phyloP scores from a whole-genome alignment of 306 rosid genomes.

The Ceratonia siliqua region DNA sequence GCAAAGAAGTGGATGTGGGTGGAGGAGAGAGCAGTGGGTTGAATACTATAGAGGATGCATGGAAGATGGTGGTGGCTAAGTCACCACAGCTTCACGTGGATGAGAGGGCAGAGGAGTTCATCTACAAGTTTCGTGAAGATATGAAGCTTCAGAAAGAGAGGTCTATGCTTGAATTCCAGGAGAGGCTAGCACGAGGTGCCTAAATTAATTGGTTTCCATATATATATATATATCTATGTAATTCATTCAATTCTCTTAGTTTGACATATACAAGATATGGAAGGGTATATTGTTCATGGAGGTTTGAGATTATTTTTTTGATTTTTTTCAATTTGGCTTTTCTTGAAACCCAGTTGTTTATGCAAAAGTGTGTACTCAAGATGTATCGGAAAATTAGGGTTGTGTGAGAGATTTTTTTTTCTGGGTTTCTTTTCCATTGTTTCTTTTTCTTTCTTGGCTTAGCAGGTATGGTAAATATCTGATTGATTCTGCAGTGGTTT shows the following conservation, averaged over 20 bases:
- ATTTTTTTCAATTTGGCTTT: background rate
- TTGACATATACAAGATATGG: background rate
- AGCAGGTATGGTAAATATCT: background rate
- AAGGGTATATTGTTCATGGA: background rate
- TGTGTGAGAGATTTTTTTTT: background rate
- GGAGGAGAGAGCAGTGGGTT: slow-evolving; percentile 24
- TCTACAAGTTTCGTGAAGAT: slow-evolving; percentile 42
- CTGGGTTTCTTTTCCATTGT: slow-evolving; percentile 1
- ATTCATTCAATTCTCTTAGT: background rate
- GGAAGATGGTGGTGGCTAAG: slow-evolving; percentile 47
- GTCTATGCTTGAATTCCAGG: slow-evolving; percentile 47
- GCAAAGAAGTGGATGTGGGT: slow-evolving; percentile 27
- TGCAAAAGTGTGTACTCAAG: background rate
- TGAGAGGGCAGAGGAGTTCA: slow-evolving; percentile 48
- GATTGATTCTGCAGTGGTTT: background rate
- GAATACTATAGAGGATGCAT: slow-evolving; percentile 46
- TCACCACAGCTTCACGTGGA: slow-evolving; percentile 50
- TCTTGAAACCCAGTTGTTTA: background rate
- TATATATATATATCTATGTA: too few relatives aligned
- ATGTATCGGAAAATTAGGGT: background rate
- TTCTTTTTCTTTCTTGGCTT: background rate
- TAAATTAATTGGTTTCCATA: background rate
- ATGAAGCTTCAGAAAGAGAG: slow-evolving; percentile 53
- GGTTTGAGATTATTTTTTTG: background rate
- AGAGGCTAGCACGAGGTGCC: slow-evolving; percentile 45